phyloP scores from a whole-genome alignment of 116 monocot genomes.

The Zostera marina region DNA sequence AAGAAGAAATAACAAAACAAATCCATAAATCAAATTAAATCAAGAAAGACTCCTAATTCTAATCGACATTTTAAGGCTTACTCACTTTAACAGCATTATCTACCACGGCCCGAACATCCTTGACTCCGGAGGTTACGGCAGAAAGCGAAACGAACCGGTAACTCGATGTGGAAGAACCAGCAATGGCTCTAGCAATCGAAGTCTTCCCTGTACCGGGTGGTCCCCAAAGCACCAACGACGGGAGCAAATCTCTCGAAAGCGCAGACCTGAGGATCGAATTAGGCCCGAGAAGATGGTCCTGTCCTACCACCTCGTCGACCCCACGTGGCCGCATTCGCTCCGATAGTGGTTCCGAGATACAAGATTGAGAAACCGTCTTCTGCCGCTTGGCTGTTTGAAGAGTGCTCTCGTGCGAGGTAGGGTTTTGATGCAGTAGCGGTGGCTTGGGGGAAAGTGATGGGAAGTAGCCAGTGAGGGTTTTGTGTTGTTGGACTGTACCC shows the following conservation, averaged over 20 bases:
- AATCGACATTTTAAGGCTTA: neutral
- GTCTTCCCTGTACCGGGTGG: constrained; percentile 77
- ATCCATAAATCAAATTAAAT: neutral
- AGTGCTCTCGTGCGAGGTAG: neutral
- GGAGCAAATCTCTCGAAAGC: constrained; percentile 19
- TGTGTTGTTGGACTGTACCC: neutral
- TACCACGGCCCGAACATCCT: constrained; percentile 47
- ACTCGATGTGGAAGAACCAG: constrained; percentile 1
- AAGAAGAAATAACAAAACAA: neutral
- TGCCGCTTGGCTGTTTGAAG: constrained; percentile 4
- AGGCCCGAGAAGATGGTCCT: constrained; percentile 56
- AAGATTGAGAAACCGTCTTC: neutral
- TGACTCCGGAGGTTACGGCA: constrained; percentile 54
- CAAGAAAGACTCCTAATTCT: neutral
- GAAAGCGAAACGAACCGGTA: constrained; percentile 53
- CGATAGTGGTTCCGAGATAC: constrained; percentile 9
- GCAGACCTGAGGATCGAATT: constrained; percentile 31
- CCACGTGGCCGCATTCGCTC: constrained; percentile 53
- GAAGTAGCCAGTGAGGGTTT: constrained; percentile 1
- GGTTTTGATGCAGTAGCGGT: neutral
- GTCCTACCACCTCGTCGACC: constrained; percentile 42
- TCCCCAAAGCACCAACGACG: constrained; percentile 75
- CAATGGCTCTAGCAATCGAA: constrained; percentile 57
- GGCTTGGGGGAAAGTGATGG: constrained; percentile 1
- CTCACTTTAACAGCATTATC: constrained; percentile 7